phyloP scores from a whole-genome alignment of 2,329 filamentous ascomycete species.

The Dactylellina haptotyla region DNA sequence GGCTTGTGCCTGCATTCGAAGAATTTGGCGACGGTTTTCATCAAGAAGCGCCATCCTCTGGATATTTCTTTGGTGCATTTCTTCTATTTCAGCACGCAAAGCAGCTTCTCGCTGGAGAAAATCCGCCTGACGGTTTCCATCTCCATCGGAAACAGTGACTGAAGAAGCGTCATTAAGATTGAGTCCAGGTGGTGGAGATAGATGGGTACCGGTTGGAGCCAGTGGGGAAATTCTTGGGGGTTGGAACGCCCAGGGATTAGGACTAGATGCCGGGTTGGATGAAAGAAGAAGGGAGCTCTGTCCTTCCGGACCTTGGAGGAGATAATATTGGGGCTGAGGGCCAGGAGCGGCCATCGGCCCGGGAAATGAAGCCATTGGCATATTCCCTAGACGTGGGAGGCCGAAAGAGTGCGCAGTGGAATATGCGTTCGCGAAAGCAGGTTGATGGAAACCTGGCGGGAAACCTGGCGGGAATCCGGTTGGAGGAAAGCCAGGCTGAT shows the following conservation, averaged over 20 bases:
- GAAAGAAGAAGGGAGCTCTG: conserved; percentile 28
- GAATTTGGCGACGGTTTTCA: neutral
- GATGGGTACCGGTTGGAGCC: conserved; percentile 22
- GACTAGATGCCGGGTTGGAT: neutral
- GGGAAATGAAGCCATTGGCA: neutral
- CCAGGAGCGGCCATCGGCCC: neutral
- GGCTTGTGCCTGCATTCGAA: neutral
- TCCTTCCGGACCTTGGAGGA: conserved; percentile 36
- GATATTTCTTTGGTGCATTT: neutral
- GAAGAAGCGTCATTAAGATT: conserved; percentile 12
- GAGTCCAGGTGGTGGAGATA: conserved; percentile 32
- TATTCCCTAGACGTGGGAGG: neutral
- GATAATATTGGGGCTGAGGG: conserved; percentile 22
- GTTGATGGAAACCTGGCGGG: neutral
- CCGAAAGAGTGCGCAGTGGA: conserved; percentile 5
- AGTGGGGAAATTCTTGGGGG: conserved; percentile 30
- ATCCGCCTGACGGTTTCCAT: neutral
- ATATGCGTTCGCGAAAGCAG: neutral
- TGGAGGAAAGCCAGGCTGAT: too few relatives aligned
- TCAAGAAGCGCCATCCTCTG: neutral
- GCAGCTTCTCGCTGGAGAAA: neutral
- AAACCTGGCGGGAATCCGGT: too few relatives aligned
- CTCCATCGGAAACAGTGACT: neutral
- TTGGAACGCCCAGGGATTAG: neutral
- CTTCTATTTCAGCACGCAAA: neutral